Base-by-base conservation (phyloP, 495 filamentous ascomycete genomes). In the Podospora comata region DNA sequence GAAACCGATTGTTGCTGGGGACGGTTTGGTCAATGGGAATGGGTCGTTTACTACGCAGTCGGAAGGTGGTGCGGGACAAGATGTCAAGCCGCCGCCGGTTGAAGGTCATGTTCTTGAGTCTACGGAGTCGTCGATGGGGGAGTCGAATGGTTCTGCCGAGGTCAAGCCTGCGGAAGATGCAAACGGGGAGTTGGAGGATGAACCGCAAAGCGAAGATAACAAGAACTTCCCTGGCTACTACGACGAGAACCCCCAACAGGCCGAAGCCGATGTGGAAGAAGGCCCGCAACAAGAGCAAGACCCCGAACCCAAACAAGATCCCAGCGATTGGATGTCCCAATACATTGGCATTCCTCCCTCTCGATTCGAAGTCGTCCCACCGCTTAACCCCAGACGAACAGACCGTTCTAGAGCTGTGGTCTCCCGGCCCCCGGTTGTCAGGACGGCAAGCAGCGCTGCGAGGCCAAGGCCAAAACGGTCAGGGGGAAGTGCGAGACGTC, bases 321-420 rank as follows among this genome's bases (percentile, higher is more conserved):
- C 67, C 9, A 70, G 74, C 16, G 72, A 70, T 58, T 85, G 82
- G 82, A 76, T 69, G 23, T 68, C 71, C 23, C 70, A 76, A 19
- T 84, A 84, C 67, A 75, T 76, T 5, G 79, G 82, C 54, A 93
- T 97, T 61, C 92, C 93, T 0, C 85, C 91, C 1, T 89, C 85
- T 39, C 85, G 93, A 67, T 97, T 95, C 77, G 91, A 96, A 72
- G 87, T 96, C 60, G 94, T 90, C 73, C 93, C 93, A 53, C 90
- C 91, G 3, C 81, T 93, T 26, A 76, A 74, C 27, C 65, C 78
- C 67, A 65, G 79, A 27, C 65, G 78, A 23, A 60, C 61, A 28
- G 77, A 77, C 54, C 70, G 76, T 16, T 70, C 70, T 5, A 69
- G 76, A n/a, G 71, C 74, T n/a, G 66, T 65, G 15, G 65, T 81